These are phyloP conservation scores for Metschnikowia similis DNA, from an alignment of 805 yeast genomes.

Conservation along the genomic window DNA sequence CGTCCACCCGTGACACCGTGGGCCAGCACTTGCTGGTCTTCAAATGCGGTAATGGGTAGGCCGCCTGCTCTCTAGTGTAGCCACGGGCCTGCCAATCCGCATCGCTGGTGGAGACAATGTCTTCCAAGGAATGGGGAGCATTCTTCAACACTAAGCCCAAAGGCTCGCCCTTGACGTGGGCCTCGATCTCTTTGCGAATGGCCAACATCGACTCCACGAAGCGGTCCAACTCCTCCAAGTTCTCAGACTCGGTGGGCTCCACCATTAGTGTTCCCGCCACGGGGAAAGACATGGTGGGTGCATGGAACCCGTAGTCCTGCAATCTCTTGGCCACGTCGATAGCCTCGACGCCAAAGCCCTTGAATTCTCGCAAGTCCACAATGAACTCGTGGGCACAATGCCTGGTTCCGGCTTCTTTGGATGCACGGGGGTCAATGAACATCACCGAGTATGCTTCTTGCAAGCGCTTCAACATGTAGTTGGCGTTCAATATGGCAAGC, in stretches of 20 bases:
- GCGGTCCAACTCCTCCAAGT: constrained; percentile 81
- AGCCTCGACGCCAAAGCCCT: constrained; percentile 80
- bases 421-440: constrained; percentile 52
- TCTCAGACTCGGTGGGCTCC: constrained; percentile 96
- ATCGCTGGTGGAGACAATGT: constrained; percentile 55
- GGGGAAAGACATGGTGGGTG: constrained; percentile 98
- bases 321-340: constrained; percentile 95
- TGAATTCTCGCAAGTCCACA: constrained; percentile 82
- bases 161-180: constrained; percentile 60
- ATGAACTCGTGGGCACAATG: constrained; percentile 97
- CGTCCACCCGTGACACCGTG: constrained; percentile 86
- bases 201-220: constrained; percentile 83
- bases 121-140: constrained; percentile 88
- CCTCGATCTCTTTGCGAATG: constrained; percentile 78
- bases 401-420: constrained; percentile 46
- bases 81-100: constrained; percentile 81
- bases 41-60: constrained; percentile 79
- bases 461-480: constrained; percentile 85
- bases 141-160: constrained; percentile 72
- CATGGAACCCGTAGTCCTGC: constrained; percentile 98
- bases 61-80: constrained; percentile 89
- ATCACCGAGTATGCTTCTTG: constrained; percentile 68
- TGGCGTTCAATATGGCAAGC: constrained; percentile 90
- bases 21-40: constrained; percentile 90
- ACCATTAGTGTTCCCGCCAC: constrained; percentile 97